Base-by-base conservation (phyloP, 164 flowering plant genomes). In the Kalanchoe fedtschenkoi region DNA sequence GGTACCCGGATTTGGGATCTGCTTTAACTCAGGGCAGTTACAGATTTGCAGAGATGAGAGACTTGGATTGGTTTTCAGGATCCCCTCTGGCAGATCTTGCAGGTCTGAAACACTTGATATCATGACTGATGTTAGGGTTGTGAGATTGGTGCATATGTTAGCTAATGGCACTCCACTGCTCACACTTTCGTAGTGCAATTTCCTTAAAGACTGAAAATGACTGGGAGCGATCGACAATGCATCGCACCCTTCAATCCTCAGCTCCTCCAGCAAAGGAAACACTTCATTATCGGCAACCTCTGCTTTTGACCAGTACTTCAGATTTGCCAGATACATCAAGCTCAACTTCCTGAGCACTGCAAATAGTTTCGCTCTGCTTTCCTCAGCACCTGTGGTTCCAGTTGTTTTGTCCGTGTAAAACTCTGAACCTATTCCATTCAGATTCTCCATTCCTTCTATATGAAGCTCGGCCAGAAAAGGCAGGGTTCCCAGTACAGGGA, bases 401-500 rank as follows among this genome's bases (percentile, higher is more conserved):
- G 1, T 43, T 0, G 14, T 24, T 22, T 19, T 3, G 15, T 6
- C 26, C 11, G 38, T 5, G 60, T 59, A 44, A 26, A 66, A 60
- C 16, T 60, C 32, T 11, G 34, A 17, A 33, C 74, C 72, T 11
- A 71, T n/a, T 26, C 21, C 17, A 11, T 60, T 42, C 55, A 74
- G 35, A 3, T 34, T 17, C 0, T 41, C 37, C 68, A 66, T 63
- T 17, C n/a, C 13, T 26, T 26, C 5, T 11, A 71, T 2, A 1
- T 34, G 6, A 28, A 71, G 65, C 17, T 14, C 5, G 44, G 17
- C 37, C 6, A 72, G 71, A 47, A 7, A 47, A 8, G 70, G 70
- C 19, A 74, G 58, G 22, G 47, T 28, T 33, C 77, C 74, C 34
- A 74, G 60, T 3, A 53, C 34, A 1, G 74, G 64, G 15, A 74